Conservation (phyloP, 768 basidiomycete species). For the Mycena kentingensis region DNA sequence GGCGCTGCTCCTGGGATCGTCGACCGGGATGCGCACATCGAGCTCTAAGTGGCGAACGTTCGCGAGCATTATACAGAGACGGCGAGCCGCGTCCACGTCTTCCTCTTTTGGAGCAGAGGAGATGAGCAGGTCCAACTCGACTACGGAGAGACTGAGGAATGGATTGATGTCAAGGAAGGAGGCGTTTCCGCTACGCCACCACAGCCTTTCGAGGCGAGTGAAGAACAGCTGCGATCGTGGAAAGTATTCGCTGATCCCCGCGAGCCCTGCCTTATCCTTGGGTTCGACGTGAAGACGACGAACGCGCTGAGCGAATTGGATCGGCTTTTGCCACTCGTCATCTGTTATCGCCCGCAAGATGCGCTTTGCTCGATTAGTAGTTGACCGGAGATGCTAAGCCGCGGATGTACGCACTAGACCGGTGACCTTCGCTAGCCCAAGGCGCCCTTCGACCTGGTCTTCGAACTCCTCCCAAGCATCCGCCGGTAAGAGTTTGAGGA, state of each 20-base stretch:
- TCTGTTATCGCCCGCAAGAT: too few species aligned
- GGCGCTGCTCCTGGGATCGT: background rate
- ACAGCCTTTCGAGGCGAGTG: background rate
- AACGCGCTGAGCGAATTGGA: background rate
- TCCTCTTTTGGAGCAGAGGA: background rate
- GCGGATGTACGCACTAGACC: too few species aligned
- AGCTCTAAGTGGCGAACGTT: background rate
- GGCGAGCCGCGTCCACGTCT: background rate
- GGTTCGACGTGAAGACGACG: background rate
- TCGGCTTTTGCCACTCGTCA: background rate
- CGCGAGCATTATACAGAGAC: background rate
- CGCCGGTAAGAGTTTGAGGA: too few species aligned
- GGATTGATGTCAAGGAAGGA: background rate
- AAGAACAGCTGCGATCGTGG: background rate
- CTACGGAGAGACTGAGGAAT: background rate
- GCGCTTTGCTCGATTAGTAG: too few species aligned
- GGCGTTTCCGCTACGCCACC: background rate
- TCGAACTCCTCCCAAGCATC: too few species aligned
- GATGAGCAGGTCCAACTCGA: background rate
- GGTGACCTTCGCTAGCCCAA: too few species aligned
- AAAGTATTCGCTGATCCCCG: background rate
- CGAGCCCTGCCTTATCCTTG: background rate
- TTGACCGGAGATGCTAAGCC: too few species aligned
- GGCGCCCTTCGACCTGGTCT: too few species aligned
- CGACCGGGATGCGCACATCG: background rate